phyloP scores from a whole-genome alignment of 176 grass and related monocot genomes.

The Canna indica region DNA sequence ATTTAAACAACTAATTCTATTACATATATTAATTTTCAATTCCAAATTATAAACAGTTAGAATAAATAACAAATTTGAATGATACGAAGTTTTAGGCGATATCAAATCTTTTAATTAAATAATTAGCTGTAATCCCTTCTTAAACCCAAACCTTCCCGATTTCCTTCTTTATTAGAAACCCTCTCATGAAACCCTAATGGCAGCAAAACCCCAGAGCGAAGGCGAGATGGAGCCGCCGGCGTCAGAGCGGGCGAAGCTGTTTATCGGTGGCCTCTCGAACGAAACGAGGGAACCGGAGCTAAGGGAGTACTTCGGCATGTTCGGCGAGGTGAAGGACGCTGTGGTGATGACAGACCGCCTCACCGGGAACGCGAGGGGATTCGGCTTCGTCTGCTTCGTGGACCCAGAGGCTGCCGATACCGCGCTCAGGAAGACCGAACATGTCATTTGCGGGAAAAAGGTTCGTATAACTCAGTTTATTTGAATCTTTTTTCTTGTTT shows the following conservation, averaged over 20 bases:
- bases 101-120: no score
- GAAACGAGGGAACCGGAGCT: slow-evolving; percentile 8
- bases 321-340: slow-evolving; percentile 12
- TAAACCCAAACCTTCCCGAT: no score
- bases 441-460: slow-evolving; percentile 7
- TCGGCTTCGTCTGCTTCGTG: slow-evolving; percentile 21
- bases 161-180: no score
- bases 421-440: background rate
- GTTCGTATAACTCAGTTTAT: background rate
- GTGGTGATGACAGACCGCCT: background rate
- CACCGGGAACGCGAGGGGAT: slow-evolving; percentile 15
- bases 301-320: slow-evolving; percentile 3
- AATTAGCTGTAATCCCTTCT: no score
- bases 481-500: no score
- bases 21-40: no score
- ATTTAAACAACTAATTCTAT: no score
- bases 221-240: background rate
- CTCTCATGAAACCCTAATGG: no score
- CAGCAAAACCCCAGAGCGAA: no score
- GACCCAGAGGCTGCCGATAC: background rate
- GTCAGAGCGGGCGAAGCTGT: slow-evolving; percentile 19
- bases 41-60: no score
- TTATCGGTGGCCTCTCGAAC: slow-evolving; percentile 17
- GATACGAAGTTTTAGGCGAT: no score
- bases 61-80: no score